Percentiles rank a stretch among this genome's conserved stretches.
These are phyloP conservation scores for Limnanthes douglasii DNA, from an alignment of 345 rosid species.

Conservation along the genomic window DNA sequence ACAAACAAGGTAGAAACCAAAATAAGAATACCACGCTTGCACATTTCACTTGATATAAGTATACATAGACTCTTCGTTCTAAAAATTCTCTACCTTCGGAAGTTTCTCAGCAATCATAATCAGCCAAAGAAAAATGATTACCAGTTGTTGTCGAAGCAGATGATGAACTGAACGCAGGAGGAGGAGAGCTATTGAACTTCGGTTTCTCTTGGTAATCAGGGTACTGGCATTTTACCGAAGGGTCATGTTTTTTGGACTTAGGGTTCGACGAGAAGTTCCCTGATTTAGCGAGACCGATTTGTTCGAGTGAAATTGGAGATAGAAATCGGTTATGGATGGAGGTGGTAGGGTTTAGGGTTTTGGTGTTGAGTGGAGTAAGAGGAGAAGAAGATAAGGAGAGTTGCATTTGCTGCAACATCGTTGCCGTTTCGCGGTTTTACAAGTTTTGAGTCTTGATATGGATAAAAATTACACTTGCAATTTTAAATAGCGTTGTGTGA, in stretches of 20 bases:
- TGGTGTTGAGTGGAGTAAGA: constrained; percentile 7
- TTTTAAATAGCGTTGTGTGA: no score
- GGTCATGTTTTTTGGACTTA: no score
- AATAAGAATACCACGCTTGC: no score
- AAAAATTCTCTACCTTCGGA: no score
- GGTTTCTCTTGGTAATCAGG: constrained; percentile 36
- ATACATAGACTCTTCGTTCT: no score
- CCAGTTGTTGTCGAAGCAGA: not conserved
- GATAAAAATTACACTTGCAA: no score
- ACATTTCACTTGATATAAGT: no score
- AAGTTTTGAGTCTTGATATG: constrained; percentile 1
- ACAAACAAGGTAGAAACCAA: not conserved
- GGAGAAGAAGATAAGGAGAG: constrained; percentile 18
- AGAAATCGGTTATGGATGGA: constrained; percentile 4
- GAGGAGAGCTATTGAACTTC: constrained; percentile 17
- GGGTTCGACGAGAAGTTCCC: no score
- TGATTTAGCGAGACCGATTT: no score
- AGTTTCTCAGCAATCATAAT: no score
- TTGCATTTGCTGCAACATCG: constrained; percentile 10
- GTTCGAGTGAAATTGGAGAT: constrained; percentile 13
- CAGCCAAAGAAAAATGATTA: no score
- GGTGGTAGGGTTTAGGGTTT: constrained; percentile 20
- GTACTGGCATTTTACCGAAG: constrained; percentile 43
- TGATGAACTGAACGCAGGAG: constrained; percentile 1
- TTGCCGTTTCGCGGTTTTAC: not conserved